These are phyloP conservation scores for Eucalyptus microcorys DNA, from an alignment of 345 rosid species.

Conservation along the genomic window DNA sequence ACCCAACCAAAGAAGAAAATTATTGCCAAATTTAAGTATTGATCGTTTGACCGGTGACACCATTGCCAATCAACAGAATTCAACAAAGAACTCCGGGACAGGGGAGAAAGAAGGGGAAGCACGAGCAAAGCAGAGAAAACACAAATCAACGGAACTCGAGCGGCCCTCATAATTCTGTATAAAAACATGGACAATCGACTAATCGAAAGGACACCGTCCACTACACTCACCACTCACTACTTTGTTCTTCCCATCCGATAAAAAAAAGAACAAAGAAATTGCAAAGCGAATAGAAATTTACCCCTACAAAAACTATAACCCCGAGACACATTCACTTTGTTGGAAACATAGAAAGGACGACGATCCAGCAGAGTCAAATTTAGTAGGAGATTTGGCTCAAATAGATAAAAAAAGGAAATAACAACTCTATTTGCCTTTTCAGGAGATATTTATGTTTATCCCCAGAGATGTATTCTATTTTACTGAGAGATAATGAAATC, in stretches of 20 bases:
- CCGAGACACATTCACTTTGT: not conserved
- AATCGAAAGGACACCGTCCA: not conserved
- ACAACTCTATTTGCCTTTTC: too few relatives aligned
- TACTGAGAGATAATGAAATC: too few relatives aligned
- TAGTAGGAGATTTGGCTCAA: too few relatives aligned
- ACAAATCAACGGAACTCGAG: not conserved
- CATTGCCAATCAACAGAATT: not conserved
- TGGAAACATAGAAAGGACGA: too few relatives aligned
- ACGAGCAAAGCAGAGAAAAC: not conserved
- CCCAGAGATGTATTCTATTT: too few relatives aligned
- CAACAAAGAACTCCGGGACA: not conserved
- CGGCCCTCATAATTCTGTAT: not conserved
- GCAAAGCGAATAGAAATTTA: not conserved
- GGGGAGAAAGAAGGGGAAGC: not conserved
- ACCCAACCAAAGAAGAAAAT: not conserved
- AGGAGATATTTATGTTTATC: too few relatives aligned
- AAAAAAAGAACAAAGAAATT: not conserved
- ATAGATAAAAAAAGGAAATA: too few relatives aligned
- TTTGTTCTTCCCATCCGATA: not conserved
- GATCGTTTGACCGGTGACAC: not conserved
- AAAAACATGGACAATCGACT: not conserved
- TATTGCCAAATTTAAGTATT: not conserved
- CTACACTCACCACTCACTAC: not conserved
- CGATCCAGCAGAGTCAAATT: too few relatives aligned
- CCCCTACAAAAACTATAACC: not conserved